These are phyloP conservation scores for Fonsecaea nubica DNA, from an alignment of 2,329 filamentous ascomycete species.

Conservation along the genomic window DNA sequence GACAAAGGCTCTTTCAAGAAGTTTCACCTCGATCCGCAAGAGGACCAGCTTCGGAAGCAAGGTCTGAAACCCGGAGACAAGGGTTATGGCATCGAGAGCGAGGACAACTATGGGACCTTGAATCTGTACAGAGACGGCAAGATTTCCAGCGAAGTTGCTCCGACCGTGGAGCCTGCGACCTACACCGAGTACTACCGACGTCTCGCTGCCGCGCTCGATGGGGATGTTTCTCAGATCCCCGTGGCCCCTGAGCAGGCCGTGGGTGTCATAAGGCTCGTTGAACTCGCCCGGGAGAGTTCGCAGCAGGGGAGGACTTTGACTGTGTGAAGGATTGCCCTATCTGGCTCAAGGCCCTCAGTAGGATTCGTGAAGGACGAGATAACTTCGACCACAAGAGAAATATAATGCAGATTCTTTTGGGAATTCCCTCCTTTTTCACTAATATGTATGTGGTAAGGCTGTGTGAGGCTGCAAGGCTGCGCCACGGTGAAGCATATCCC, in stretches of 20 bases:
- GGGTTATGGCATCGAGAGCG: constrained; percentile 69
- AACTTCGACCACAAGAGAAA: not conserved
- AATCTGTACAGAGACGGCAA: constrained; percentile 61
- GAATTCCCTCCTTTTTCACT: not conserved
- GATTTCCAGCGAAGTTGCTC: constrained; percentile 56
- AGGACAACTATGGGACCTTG: constrained; percentile 64
- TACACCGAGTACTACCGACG: constrained; percentile 71
- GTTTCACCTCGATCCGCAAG: constrained; percentile 73
- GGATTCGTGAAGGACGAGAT: not conserved
- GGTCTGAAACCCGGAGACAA: constrained; percentile 67
- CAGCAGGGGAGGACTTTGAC: constrained; percentile 56
- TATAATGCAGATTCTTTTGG: not conserved
- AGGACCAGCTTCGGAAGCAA: constrained; percentile 69
- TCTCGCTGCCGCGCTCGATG: constrained; percentile 59
- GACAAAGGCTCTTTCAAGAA: constrained; percentile 78
- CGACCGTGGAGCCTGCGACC: constrained; percentile 69
- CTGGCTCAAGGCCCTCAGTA: too few relatives aligned
- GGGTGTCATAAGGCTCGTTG: constrained; percentile 63
- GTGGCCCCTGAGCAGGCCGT: constrained; percentile 61
- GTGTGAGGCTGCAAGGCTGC: not conserved
- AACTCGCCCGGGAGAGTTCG: constrained; percentile 62
- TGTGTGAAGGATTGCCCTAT: constrained; percentile 16
- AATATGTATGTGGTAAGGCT: too few relatives aligned
- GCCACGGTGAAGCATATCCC: not conserved
- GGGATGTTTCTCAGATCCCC: constrained; percentile 59